Percentiles rank a stretch among this genome's conserved stretches.
These are phyloP conservation scores for Penicillium italicum DNA, from an alignment of 2,329 filamentous ascomycete species.

Conservation along the genomic window DNA sequence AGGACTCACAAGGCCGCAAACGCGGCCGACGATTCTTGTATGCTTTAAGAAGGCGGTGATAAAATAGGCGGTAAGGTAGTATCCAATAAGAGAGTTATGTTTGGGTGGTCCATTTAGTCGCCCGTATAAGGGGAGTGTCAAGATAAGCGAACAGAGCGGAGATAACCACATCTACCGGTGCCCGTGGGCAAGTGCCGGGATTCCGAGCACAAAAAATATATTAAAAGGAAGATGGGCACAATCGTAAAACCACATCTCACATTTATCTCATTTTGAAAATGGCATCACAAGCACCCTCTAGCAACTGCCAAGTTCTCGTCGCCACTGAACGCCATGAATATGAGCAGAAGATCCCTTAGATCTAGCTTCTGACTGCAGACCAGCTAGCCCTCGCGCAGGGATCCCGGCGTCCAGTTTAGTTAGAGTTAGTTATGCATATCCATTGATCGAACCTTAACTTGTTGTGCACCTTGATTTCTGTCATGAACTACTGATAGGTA, in stretches of 20 bases:
- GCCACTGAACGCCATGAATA: constrained; percentile 30
- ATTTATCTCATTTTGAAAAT: neutral
- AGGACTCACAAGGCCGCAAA: too few species aligned
- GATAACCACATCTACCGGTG: neutral
- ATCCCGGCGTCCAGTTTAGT: too few species aligned
- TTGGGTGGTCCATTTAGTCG: too few species aligned
- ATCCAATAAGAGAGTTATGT: too few species aligned
- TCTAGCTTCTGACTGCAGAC: constrained; percentile 30
- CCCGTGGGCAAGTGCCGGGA: neutral
- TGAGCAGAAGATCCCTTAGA: constrained; percentile 30
- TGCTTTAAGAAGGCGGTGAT: too few species aligned
- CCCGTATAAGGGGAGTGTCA: neutral
- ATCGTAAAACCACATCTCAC: neutral
- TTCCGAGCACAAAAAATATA: neutral
- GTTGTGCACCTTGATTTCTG: too few species aligned
- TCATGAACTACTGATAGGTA: too few species aligned
- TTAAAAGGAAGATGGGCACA: neutral
- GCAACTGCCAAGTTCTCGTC: constrained; percentile 22
- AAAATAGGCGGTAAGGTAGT: too few species aligned
- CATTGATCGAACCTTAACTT: too few species aligned
- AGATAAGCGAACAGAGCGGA: neutral
- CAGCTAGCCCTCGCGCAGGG: neutral
- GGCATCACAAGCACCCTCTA: neutral
- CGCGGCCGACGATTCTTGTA: too few species aligned
- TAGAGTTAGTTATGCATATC: too few species aligned